phyloP scores from a whole-genome alignment of 2,329 filamentous ascomycete genomes.

The Aspergillus persii region DNA sequence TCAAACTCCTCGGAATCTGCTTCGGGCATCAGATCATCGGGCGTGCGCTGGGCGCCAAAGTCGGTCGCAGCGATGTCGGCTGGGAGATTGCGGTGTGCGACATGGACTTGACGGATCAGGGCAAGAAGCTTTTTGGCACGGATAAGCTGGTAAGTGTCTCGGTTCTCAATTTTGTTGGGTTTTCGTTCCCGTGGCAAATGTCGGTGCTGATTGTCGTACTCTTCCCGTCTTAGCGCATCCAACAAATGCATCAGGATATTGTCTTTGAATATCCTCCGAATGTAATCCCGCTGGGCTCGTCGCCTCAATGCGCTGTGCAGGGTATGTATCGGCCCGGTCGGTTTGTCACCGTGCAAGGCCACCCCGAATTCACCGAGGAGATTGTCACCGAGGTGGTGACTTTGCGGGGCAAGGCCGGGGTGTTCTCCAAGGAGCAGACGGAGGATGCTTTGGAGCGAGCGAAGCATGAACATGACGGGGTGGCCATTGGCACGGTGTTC shows the following conservation, averaged over 20 bases:
- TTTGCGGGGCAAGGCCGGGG: constrained; percentile 61
- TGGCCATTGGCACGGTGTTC: constrained; percentile 71
- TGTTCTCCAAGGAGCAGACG: constrained; percentile 69
- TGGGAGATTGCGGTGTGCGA: constrained; percentile 81
- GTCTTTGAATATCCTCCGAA: constrained; percentile 63
- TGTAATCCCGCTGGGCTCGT: constrained; percentile 63
- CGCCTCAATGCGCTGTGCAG: constrained; percentile 69
- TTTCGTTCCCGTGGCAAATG: neutral
- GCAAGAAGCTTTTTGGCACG: constrained; percentile 68
- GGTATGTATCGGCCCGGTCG: constrained; percentile 69
- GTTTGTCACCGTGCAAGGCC: constrained; percentile 77
- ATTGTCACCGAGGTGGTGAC: constrained; percentile 70
- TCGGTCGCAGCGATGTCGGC: constrained; percentile 64
- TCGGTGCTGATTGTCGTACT: neutral
- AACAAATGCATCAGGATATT: constrained; percentile 85
- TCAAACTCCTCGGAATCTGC: constrained; percentile 76
- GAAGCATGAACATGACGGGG: constrained; percentile 70
- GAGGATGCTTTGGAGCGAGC: constrained; percentile 67
- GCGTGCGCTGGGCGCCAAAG: constrained; percentile 65
- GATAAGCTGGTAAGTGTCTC: constrained; percentile 56
- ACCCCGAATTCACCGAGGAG: constrained; percentile 75
- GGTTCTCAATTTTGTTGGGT: neutral
- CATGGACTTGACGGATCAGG: constrained; percentile 65
- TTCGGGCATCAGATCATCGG: constrained; percentile 86
- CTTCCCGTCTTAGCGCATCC: constrained; percentile 46